phyloP scores from a whole-genome alignment of 2,329 filamentous ascomycete genomes.

The Sporothrix euskadiensis region DNA sequence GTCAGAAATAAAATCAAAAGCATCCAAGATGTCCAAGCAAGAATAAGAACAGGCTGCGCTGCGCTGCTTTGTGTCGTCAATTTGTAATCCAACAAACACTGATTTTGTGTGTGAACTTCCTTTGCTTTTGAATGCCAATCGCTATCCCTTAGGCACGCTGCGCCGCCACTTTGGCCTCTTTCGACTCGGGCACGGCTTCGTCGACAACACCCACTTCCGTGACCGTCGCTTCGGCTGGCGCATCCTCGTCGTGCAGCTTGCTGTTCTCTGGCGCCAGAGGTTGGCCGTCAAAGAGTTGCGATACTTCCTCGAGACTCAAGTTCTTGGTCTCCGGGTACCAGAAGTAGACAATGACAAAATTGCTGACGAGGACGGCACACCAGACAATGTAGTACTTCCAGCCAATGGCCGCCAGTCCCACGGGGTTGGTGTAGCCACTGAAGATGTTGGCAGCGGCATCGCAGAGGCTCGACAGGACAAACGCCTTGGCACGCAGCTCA shows the following conservation, averaged over 20 bases:
- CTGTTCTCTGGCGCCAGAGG: background rate
- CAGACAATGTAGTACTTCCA: constrained; percentile 35
- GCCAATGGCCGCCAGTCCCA: constrained; percentile 32
- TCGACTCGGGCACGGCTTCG: background rate
- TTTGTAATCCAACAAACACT: background rate
- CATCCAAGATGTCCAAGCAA: background rate
- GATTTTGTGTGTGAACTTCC: background rate
- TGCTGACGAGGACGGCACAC: constrained; percentile 29
- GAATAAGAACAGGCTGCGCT: background rate
- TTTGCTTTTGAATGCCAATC: background rate
- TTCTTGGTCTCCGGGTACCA: constrained; percentile 32
- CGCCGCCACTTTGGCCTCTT: background rate
- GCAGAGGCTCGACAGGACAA: constrained; percentile 26
- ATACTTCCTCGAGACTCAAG: constrained; percentile 38
- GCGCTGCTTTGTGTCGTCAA: background rate
- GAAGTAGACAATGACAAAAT: constrained; percentile 36
- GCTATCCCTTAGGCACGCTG: background rate
- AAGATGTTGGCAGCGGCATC: constrained; percentile 31
- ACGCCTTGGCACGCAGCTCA: constrained; percentile 31
- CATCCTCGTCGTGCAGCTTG: constrained; percentile 2
- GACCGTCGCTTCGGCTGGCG: background rate
- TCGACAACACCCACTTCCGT: background rate
- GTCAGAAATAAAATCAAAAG: background rate
- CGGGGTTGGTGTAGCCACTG: constrained; percentile 31
- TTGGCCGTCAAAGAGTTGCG: constrained; percentile 52